A percentile compares a stretch with the other conserved stretches of the same genome.
Evolutionary conservation across 257 asterid species (phyloP).

Genomic region (Fraxinus cuspidata): DNA sequence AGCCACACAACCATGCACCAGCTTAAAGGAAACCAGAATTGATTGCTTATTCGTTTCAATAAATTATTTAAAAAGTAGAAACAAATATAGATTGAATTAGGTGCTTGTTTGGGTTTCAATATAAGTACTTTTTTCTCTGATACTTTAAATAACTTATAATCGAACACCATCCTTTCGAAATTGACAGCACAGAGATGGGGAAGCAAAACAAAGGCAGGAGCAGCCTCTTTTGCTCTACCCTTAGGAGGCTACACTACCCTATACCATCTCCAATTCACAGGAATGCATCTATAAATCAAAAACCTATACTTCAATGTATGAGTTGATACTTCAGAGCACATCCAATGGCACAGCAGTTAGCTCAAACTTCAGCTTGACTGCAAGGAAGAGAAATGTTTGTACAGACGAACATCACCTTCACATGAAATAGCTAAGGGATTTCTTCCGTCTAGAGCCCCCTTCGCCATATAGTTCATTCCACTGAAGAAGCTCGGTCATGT

Average conservation of each 20-base stretch:
- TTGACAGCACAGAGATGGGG: slow-evolving; percentile 33
- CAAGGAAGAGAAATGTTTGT: slow-evolving; percentile 21
- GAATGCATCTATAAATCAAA: slow-evolving; percentile 33
- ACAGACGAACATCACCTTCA: slow-evolving; percentile 33
- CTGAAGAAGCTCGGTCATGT: slow-evolving; percentile 76
- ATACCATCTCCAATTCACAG: slow-evolving; percentile 38
- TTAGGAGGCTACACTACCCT: slow-evolving; percentile 37
- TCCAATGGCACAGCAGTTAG: slow-evolving; percentile 18
- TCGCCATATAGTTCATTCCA: slow-evolving; percentile 90
- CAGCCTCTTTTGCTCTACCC: slow-evolving; percentile 24
- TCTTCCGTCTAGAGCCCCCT: slow-evolving; percentile 77
- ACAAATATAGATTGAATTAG: slow-evolving; percentile 29
- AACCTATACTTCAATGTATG: slow-evolving; percentile 49
- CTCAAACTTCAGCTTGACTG: slow-evolving; percentile 20
- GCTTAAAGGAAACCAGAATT: neutral
- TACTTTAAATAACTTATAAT: slow-evolving; percentile 15
- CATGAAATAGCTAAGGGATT: slow-evolving; percentile 78
- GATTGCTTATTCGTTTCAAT: neutral
- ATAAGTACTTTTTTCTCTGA: slow-evolving; percentile 14
- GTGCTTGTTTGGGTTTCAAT: neutral
- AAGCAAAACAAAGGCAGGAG: slow-evolving; percentile 41
- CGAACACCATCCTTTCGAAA: slow-evolving; percentile 21
- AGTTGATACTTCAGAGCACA: slow-evolving; percentile 30
- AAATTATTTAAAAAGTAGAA: slow-evolving; percentile 1
- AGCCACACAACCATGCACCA: neutral